A percentile compares a stretch with the other conserved stretches of the same genome.
Conservation (phyloP, 164 flowering plant genomes). For the Vitis labrusca region DNA sequence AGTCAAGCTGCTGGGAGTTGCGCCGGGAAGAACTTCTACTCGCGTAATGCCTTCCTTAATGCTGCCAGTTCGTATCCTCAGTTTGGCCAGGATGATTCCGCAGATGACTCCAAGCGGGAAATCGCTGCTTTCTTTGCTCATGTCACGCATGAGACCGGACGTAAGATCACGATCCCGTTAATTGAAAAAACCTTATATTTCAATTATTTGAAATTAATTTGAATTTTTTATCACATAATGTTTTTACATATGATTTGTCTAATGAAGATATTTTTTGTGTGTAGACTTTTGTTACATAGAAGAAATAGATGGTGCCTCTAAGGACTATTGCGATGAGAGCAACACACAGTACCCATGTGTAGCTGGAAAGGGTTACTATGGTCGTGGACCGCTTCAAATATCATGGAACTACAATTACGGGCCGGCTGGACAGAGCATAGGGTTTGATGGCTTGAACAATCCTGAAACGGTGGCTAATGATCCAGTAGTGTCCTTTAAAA, state of each 20-base stretch:
- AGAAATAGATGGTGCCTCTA: constrained; percentile 30
- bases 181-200: no score
- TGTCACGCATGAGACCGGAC: constrained; percentile 59
- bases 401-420: constrained; percentile 30
- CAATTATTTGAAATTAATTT: not conserved
- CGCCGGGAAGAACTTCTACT: constrained; percentile 50
- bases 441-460: constrained; percentile 12
- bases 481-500: constrained; percentile 1
- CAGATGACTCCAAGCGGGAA: constrained; percentile 57
- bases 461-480: constrained; percentile 15
- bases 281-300: constrained; percentile 40
- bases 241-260: not conserved
- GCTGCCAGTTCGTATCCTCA: constrained; percentile 37
- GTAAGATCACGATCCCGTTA: constrained; percentile 28
- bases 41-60: constrained; percentile 42
- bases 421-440: constrained; percentile 16
- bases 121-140: constrained; percentile 73
- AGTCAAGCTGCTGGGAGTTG: constrained; percentile 16
- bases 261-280: no score
- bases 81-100: constrained; percentile 45
- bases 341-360: constrained; percentile 12
- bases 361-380: constrained; percentile 5
- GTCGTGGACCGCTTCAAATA: constrained; percentile 24
- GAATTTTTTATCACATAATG: no score
- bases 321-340: constrained; percentile 10